Evolutionary conservation across 2,329 filamentous ascomycete species (phyloP).

Genomic region (Aspergillus uvarum): DNA sequence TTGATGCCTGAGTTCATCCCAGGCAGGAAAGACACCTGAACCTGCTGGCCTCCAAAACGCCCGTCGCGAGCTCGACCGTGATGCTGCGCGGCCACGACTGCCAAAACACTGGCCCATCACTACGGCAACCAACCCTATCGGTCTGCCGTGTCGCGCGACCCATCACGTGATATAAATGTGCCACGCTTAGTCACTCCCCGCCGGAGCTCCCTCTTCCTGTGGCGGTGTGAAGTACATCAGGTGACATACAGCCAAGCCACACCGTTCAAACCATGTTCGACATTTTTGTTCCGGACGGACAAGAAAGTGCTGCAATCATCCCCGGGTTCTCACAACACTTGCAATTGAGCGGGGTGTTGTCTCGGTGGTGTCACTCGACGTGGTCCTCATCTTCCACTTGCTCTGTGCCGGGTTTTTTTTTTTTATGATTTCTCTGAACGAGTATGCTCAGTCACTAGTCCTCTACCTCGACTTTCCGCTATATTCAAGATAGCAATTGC

Average conservation of each 20-base stretch:
- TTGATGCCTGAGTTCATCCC: conserved; percentile 15
- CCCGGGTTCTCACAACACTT: conserved; percentile 12
- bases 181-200: conserved; percentile 7
- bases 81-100: conserved; percentile 18
- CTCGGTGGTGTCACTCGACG: conserved; percentile 12
- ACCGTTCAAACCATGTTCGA: conserved; percentile 16
- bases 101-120: conserved; percentile 33
- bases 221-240: conserved; percentile 21
- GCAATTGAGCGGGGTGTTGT: conserved; percentile 11
- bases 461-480: not conserved
- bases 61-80: conserved; percentile 19
- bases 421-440: not conserved
- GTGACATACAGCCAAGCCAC: conserved; percentile 20
- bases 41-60: conserved; percentile 10
- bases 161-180: conserved; percentile 17
- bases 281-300: conserved; percentile 23
- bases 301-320: conserved; percentile 11
- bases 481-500: not conserved
- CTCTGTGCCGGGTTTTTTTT: not conserved
- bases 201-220: not conserved
- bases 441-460: conserved; percentile 18
- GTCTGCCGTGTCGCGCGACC: conserved; percentile 15
- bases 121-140: conserved; percentile 49
- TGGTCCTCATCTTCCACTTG: not conserved
- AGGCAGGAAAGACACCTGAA: conserved; percentile 17